Base-by-base conservation (phyloP, 1,284 basidiomycete genomes). In the Filobasidium uniguttulatum region DNA sequence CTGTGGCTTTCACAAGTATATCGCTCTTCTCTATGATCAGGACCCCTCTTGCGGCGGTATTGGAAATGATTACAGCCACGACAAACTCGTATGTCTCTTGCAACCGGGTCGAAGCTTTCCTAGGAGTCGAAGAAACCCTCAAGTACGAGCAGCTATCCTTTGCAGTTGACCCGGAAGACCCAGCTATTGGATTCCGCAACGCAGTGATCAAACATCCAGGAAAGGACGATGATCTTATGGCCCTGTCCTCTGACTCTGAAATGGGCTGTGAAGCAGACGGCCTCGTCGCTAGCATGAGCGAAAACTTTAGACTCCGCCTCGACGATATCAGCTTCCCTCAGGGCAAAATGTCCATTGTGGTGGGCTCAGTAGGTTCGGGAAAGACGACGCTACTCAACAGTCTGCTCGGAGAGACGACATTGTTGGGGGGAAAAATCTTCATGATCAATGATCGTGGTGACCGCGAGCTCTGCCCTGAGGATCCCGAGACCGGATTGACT, bases 121-220 rank as follows among this genome's bases (percentile, higher is more conserved):
- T 78, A 35, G 61, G 71, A 30, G 75, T 77, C 57, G 67, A 72
- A 35, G 76, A 78, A 54, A 77, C 75, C 5, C 61, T 67, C 50
- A 78, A 78, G 61, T 77, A 76, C 58, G 60, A 65, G 31, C 71
- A 75, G 52, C 59, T 76, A 14, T 65, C 70, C 2, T 57, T 56
- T 9, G 59, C 65, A 10, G 59, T 62, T 2, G n/a, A 47, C 1
- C 57, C 61, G 2, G 60, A 58, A 4, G 72, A 71, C 12, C 70
- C 71, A 1, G 46, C 57, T 17, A 66, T 78, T 36, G 76, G 76
- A 10, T 77, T 77, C 61, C 59, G 62, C 31, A 62, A 73, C 48
- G 75, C 73, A 1, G 60, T 66, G 2, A 71, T 77, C 50, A 59
- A 60, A 3, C 62, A 63, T 57, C 53, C 56, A 3, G 48, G 50